Conservation (phyloP, 2,329 filamentous ascomycete species). For the Colletotrichum chrysophilum region DNA sequence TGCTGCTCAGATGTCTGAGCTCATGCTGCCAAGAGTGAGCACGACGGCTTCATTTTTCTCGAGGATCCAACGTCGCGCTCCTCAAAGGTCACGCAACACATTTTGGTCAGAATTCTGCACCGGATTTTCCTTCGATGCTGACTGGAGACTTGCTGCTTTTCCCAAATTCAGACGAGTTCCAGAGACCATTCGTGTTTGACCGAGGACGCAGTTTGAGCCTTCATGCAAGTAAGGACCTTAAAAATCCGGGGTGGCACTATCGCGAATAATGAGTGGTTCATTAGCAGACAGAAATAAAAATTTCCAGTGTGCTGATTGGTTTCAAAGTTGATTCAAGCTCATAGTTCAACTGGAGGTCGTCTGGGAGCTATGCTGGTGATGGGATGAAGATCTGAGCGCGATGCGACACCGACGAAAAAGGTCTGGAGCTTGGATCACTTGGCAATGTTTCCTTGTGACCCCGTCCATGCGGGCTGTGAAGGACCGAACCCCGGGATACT, state of each 20-base stretch:
- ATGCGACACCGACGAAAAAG: background rate
- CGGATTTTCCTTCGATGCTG: background rate
- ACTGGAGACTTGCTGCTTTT: background rate
- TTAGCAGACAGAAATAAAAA: background rate
- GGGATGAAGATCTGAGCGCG: background rate
- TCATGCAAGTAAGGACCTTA: background rate
- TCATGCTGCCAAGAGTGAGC: background rate
- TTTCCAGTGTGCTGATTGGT: background rate
- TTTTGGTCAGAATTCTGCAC: background rate
- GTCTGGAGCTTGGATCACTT: background rate
- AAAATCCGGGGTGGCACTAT: background rate
- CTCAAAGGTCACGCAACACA: background rate
- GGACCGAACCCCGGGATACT: background rate
- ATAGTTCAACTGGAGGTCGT: background rate
- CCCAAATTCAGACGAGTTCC: background rate
- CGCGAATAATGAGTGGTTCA: background rate
- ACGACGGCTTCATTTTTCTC: background rate
- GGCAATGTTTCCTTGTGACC: background rate
- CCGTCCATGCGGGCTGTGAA: background rate
- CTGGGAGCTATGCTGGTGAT: background rate
- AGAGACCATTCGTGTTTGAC: background rate
- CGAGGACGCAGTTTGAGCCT: background rate
- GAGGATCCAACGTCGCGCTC: background rate
- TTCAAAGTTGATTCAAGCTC: background rate
- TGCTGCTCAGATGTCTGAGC: background rate